A percentile compares a stretch with the other conserved stretches of the same genome.
These are phyloP conservation scores for Vitis labrusca DNA, from an alignment of 164 flowering plant genomes.

Conservation along the genomic window DNA sequence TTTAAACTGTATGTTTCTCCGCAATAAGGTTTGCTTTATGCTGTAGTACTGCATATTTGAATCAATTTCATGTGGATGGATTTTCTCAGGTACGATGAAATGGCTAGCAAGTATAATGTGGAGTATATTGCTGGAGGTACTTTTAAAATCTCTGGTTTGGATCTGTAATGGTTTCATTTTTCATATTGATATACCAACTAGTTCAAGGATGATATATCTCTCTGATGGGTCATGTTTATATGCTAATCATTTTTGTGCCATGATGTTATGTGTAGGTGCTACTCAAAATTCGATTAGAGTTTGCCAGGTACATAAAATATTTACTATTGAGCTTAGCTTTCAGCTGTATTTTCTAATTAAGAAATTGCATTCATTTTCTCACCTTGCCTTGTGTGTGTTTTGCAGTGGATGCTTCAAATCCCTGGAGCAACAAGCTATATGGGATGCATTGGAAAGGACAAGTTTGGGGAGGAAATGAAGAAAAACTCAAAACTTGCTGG, in stretches of 20 bases:
- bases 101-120: conserved; percentile 52
- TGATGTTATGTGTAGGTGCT: conserved; percentile 57
- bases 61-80: background rate
- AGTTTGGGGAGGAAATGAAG: conserved; percentile 97
- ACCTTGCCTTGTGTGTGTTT: conserved; percentile 2
- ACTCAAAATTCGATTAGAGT: conserved; percentile 96
- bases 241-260: background rate
- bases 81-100: conserved; percentile 64
- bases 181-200: too few relatives aligned
- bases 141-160: background rate
- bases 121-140: conserved; percentile 92
- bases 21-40: background rate
- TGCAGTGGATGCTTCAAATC: conserved; percentile 96
- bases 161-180: background rate
- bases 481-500: conserved; percentile 70
- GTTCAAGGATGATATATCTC: too few relatives aligned
- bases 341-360: background rate
- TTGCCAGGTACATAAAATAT: conserved; percentile 64
- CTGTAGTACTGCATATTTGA: background rate
- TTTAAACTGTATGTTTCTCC: too few relatives aligned
- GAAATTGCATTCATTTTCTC: background rate
- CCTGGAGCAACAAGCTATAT: conserved; percentile 94
- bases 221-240: too few relatives aligned
- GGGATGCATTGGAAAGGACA: conserved; percentile 97
- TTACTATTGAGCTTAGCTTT: background rate